These are phyloP conservation scores for Blastobotrys niveus DNA, from an alignment of 1,139 yeast species.

Conservation along the genomic window DNA sequence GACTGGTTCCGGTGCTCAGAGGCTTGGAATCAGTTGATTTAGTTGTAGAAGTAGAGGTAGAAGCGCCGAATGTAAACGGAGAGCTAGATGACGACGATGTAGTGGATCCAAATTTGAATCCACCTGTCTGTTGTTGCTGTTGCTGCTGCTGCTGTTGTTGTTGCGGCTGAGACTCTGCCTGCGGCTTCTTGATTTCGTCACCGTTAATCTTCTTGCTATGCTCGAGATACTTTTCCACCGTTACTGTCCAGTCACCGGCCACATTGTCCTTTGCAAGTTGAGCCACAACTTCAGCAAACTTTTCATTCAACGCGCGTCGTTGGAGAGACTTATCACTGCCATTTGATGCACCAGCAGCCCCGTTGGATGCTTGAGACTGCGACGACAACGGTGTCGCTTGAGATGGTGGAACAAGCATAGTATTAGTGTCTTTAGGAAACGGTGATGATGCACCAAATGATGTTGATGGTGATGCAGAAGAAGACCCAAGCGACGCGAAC, in stretches of 20 bases:
- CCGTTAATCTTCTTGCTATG: conserved; percentile 45
- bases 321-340: conserved; percentile 18
- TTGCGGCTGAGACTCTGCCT: neutral
- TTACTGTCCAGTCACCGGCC: conserved; percentile 51
- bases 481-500: conserved; percentile 8
- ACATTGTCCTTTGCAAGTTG: conserved; percentile 43
- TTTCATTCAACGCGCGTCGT: conserved; percentile 56
- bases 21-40: neutral
- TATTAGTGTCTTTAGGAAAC: no score
- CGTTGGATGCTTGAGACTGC: conserved; percentile 5
- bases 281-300: conserved; percentile 49
- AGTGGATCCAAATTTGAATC: no score
- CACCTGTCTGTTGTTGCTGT: neutral
- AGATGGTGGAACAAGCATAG: conserved; percentile 8
- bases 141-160: neutral
- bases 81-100: no score
- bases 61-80: no score
- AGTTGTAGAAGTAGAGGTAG: neutral
- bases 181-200: conserved; percentile 13
- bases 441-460: conserved; percentile 2
- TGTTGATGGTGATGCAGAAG: neutral
- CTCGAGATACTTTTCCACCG: conserved; percentile 55
- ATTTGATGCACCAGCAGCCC: neutral
- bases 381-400: conserved; percentile 6
- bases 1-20: no score